Percentiles rank a stretch among this genome's conserved stretches.
phyloP scores from a whole-genome alignment of 768 basidiomycete species.

The Pleurotus cornucopiae region DNA sequence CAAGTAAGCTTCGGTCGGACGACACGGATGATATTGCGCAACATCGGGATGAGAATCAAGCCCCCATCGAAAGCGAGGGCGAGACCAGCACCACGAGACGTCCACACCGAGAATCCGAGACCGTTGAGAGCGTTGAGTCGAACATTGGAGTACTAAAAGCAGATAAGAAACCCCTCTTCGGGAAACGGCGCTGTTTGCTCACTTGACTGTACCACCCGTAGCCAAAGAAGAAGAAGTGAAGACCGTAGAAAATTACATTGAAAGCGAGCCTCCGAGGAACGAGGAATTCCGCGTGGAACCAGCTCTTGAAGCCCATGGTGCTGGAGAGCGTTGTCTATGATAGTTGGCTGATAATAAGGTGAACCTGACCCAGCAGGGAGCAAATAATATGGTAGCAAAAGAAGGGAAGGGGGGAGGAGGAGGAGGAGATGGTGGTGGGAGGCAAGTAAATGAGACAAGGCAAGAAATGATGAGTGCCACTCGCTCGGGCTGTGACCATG shows the following conservation, averaged over 20 bases:
- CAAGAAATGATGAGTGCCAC: conserved; percentile 14
- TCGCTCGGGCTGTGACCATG: conserved; percentile 23
- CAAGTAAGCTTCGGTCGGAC: conserved; percentile 78
- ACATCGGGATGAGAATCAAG: conserved; percentile 83
- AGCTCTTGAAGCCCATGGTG: conserved; percentile 56
- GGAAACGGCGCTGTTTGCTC: conserved; percentile 11
- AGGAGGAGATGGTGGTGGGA: conserved; percentile 15
- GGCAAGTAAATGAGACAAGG: conserved; percentile 21
- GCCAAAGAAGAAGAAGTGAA: conserved; percentile 68
- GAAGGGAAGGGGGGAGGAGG: conserved; percentile 16
- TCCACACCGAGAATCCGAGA: conserved; percentile 84
- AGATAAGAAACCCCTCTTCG: no score
- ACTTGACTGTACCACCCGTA: conserved; percentile 92
- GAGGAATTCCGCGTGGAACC: conserved; percentile 72
- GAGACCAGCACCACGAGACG: conserved; percentile 87
- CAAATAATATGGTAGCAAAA: conserved; percentile 17
- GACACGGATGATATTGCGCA: conserved; percentile 83
- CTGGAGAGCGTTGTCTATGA: conserved; percentile 12
- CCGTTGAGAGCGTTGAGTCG: conserved; percentile 73
- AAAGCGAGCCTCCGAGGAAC: conserved; percentile 60
- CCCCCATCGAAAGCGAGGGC: conserved; percentile 85
- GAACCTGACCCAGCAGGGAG: conserved; percentile 49
- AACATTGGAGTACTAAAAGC: conserved; percentile 49
- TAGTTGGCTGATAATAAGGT: conserved; percentile 19
- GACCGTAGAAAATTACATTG: conserved; percentile 76